Evolutionary conservation across 2,329 filamentous ascomycete genomes (phyloP).

Genomic region (Cladophialophora chaetospira): DNA sequence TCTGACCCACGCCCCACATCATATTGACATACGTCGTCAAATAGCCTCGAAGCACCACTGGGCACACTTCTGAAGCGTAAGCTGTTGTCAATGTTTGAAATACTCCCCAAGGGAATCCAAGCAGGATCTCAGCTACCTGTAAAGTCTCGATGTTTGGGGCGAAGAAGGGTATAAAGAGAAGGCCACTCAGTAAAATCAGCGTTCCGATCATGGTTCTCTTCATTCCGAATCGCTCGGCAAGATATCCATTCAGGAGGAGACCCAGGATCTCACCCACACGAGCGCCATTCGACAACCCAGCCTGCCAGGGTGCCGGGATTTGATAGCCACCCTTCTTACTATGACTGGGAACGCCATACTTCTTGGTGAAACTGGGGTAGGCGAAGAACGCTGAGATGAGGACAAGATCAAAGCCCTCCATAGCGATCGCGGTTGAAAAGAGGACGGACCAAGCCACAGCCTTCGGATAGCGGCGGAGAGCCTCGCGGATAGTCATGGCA

Average conservation of each 20-base stretch:
- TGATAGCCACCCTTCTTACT: background rate
- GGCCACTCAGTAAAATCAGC: slow-evolving; percentile 28
- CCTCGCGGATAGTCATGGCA: background rate
- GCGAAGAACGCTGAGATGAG: slow-evolving; percentile 25
- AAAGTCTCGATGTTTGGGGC: slow-evolving; percentile 38
- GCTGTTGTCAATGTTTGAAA: slow-evolving; percentile 38
- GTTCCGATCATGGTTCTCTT: slow-evolving; percentile 29
- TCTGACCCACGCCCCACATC: slow-evolving; percentile 38
- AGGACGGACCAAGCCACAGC: slow-evolving; percentile 79
- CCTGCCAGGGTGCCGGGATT: slow-evolving; percentile 18
- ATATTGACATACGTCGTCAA: slow-evolving; percentile 39
- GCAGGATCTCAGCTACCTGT: slow-evolving; percentile 39
- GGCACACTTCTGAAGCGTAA: slow-evolving; percentile 42
- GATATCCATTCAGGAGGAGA: slow-evolving; percentile 37
- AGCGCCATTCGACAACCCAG: slow-evolving; percentile 34
- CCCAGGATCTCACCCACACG: slow-evolving; percentile 36
- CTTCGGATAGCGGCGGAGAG: slow-evolving; percentile 57
- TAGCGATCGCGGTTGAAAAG: slow-evolving; percentile 83
- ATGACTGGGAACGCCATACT: slow-evolving; percentile 33
- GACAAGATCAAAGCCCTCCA: slow-evolving; percentile 64
- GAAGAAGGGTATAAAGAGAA: slow-evolving; percentile 45
- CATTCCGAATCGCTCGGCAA: slow-evolving; percentile 41
- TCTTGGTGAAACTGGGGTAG: slow-evolving; percentile 44
- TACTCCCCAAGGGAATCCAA: slow-evolving; percentile 35
- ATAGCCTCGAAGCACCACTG: slow-evolving; percentile 36